A percentile compares a stretch with the other conserved stretches of the same genome.
Conservation (phyloP, 2,329 filamentous ascomycete genomes). For the Aspergillus pseudoterreus region DNA sequence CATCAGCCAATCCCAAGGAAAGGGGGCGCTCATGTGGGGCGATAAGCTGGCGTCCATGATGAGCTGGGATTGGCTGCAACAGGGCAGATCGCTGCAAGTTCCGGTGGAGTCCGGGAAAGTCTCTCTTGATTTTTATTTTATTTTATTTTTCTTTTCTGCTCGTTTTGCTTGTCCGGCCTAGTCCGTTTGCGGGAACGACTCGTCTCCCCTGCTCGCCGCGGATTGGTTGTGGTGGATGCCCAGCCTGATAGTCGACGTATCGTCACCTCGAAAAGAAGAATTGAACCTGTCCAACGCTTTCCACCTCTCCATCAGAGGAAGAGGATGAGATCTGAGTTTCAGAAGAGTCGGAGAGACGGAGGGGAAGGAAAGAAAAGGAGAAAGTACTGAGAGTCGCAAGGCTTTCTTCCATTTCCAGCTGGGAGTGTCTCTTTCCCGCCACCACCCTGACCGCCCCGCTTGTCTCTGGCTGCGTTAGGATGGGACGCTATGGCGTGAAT, state of each 20-base stretch:
- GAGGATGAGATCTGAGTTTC: slow-evolving; percentile 8
- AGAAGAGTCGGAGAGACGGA: slow-evolving; percentile 4
- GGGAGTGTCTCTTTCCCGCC: slow-evolving; percentile 7
- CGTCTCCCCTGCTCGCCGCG: not conserved
- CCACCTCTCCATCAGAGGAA: slow-evolving; percentile 9
- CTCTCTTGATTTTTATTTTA: not conserved
- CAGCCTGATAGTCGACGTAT: slow-evolving; percentile 14
- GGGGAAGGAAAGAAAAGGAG: not conserved
- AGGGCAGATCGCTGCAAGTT: slow-evolving; percentile 15
- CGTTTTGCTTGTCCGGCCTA: slow-evolving; percentile 5
- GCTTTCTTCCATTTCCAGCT: too few relatives aligned
- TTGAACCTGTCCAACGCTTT: too few relatives aligned
- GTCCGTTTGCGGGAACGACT: slow-evolving; percentile 13
- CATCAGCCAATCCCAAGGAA: slow-evolving; percentile 5
- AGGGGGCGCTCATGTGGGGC: slow-evolving; percentile 14
- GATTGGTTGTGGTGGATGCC: slow-evolving; percentile 15
- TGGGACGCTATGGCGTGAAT: too few relatives aligned
- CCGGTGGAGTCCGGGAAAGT: slow-evolving; percentile 9
- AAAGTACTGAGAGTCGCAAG: slow-evolving; percentile 4
- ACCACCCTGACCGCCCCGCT: slow-evolving; percentile 13
- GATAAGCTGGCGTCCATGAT: slow-evolving; percentile 12
- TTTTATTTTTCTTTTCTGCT: slow-evolving; percentile 1
- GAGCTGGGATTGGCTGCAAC: slow-evolving; percentile 13
- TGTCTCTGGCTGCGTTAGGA: slow-evolving; percentile 3
- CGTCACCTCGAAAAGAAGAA: too few relatives aligned